These are phyloP conservation scores for Avena eriantha DNA, from an alignment of 176 grass and related monocot species.

Conservation along the genomic window DNA sequence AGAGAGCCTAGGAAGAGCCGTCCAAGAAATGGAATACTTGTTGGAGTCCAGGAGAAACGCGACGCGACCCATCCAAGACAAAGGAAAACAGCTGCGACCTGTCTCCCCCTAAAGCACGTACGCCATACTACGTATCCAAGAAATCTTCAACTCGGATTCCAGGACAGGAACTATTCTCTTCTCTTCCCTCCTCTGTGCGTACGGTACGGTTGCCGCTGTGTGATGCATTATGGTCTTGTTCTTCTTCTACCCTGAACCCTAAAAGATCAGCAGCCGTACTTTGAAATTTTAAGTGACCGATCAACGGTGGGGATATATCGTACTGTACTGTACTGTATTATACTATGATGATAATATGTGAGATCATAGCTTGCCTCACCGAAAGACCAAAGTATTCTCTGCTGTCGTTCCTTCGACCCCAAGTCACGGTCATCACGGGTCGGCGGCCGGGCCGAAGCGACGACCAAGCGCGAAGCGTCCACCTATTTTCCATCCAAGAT, in stretches of 20 bases:
- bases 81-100: background rate
- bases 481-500: too few species aligned
- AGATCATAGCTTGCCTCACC: constrained; percentile 45
- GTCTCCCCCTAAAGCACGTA: background rate
- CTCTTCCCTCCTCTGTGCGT: background rate
- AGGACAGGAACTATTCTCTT: too few species aligned
- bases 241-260: background rate
- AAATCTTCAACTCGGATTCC: background rate
- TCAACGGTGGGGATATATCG: too few species aligned
- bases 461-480: background rate
- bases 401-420: constrained; percentile 13
- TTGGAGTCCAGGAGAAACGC: background rate
- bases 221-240: constrained; percentile 5
- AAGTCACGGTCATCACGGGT: constrained; percentile 15
- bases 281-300: background rate
- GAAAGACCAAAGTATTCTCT: background rate
- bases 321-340: too few species aligned
- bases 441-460: background rate
- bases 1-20: constrained; percentile 32
- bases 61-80: background rate
- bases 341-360: background rate
- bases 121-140: background rate
- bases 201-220: background rate
- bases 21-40: constrained; percentile 28
- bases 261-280: background rate